phyloP scores from a whole-genome alignment of 2,329 filamentous ascomycete genomes.

The Cordyceps farinosa region DNA sequence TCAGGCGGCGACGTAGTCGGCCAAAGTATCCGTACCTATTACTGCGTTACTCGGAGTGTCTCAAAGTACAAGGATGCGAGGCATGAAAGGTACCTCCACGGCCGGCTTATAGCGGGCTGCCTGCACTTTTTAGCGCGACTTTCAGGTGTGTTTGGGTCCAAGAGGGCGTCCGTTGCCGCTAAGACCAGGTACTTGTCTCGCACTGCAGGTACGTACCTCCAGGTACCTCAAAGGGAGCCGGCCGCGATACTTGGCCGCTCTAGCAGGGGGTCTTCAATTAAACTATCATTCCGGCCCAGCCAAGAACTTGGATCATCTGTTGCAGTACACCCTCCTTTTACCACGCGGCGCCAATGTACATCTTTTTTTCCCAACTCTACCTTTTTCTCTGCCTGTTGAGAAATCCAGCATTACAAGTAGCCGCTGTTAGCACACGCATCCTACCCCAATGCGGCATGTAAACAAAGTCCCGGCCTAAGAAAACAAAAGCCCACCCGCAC shows the following conservation, averaged over 20 bases:
- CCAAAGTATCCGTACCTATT: conserved; percentile 1
- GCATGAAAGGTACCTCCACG: not conserved
- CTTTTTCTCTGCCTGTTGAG: not conserved
- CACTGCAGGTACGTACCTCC: not conserved
- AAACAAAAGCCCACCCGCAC: conserved; percentile 15
- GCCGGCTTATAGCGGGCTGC: not conserved
- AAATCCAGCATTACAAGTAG: conserved; percentile 1
- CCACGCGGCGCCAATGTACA: not conserved
- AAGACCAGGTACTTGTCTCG: conserved; percentile 14
- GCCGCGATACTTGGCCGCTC: conserved; percentile 15
- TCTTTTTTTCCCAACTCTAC: not conserved
- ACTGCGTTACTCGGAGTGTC: not conserved
- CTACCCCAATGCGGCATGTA: conserved; percentile 13
- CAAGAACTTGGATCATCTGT: not conserved
- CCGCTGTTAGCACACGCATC: conserved; percentile 13
- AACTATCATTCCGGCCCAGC: conserved; percentile 9
- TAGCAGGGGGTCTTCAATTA: conserved; percentile 13
- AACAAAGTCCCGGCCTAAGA: not conserved
- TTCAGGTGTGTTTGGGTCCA: not conserved
- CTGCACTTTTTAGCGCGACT: not conserved
- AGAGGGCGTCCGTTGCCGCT: not conserved
- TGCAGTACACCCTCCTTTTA: not conserved
- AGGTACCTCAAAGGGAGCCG: not conserved
- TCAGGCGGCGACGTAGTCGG: conserved; percentile 11
- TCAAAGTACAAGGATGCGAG: not conserved